Conservation (phyloP, 2,329 filamentous ascomycete genomes). For the Zymoseptoria ardabiliae region DNA sequence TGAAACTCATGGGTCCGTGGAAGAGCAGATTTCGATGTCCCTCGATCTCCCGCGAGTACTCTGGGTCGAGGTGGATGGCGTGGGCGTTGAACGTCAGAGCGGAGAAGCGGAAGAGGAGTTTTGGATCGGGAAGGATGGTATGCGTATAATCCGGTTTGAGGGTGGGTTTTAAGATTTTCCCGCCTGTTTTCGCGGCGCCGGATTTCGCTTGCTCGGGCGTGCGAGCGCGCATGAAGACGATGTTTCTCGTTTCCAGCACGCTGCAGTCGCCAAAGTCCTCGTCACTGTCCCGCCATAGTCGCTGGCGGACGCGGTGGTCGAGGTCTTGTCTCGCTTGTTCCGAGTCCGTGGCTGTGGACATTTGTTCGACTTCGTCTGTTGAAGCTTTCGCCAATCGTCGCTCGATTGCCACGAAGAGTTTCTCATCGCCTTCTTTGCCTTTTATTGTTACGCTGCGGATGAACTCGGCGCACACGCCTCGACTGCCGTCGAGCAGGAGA, state of each 20-base stretch:
- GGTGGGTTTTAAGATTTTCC: conserved; percentile 40
- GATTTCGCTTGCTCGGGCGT: conserved; percentile 33
- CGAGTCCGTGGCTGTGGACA: conserved; percentile 34
- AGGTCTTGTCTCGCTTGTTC: conserved; percentile 22
- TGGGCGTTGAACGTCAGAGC: conserved; percentile 91
- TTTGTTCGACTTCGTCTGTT: conserved; percentile 24
- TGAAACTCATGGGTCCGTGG: conserved; percentile 76
- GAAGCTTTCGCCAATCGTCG: conserved; percentile 38
- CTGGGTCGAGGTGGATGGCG: conserved; percentile 73
- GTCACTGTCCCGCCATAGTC: conserved; percentile 39
- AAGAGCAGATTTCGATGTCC: conserved; percentile 70
- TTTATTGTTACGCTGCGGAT: conserved; percentile 44
- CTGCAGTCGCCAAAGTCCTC: conserved; percentile 36
- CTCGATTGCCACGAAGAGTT: conserved; percentile 55
- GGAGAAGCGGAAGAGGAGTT: conserved; percentile 81
- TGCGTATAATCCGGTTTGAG: conserved; percentile 49
- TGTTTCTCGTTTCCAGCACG: conserved; percentile 52
- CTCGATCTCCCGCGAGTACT: conserved; percentile 63
- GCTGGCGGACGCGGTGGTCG: conserved; percentile 32
- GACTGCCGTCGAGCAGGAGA: conserved; percentile 26
- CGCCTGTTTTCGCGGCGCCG: conserved; percentile 23
- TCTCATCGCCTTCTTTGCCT: conserved; percentile 45
- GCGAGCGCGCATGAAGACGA: conserved; percentile 56
- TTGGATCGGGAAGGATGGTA: conserved; percentile 56
- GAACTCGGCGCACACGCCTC: conserved; percentile 42